Conservation (phyloP, 192 early-diverging fungal species). For the Cetraspora pellucida region DNA sequence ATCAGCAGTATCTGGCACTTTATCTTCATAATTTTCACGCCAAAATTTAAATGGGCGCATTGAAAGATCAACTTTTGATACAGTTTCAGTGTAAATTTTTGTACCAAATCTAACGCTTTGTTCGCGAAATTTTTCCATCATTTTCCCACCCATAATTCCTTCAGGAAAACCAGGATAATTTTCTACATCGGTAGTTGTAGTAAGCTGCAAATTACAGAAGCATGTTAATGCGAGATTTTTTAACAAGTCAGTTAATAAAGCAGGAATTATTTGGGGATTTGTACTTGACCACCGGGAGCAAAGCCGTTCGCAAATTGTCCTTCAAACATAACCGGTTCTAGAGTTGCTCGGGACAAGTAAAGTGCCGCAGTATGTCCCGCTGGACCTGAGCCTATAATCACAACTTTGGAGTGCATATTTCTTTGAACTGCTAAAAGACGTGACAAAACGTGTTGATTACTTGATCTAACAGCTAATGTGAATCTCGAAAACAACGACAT, state of each 20-base stretch:
- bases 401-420: slow-evolving; percentile 59
- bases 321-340: slow-evolving; percentile 93
- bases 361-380: slow-evolving; percentile 98
- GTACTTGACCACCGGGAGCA: slow-evolving; percentile 55
- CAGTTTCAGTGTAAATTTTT: slow-evolving; percentile 86
- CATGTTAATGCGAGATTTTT: no score
- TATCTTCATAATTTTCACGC: slow-evolving; percentile 77
- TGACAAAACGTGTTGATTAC: no score
- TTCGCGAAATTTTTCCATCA: slow-evolving; percentile 84
- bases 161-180: slow-evolving; percentile 95
- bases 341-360: slow-evolving; percentile 92
- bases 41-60: slow-evolving; percentile 84
- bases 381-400: slow-evolving; percentile 92
- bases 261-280: neutral
- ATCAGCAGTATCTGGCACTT: slow-evolving; percentile 75
- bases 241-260: no score
- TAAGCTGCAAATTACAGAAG: slow-evolving; percentile 52
- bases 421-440: no score
- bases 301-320: slow-evolving; percentile 92
- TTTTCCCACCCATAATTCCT: slow-evolving; percentile 82
- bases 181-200: slow-evolving; percentile 96
- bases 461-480: no score
- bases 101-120: slow-evolving; percentile 91
- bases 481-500: no score
- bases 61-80: slow-evolving; percentile 81